Percentiles rank a stretch among this genome's conserved stretches.
Evolutionary conservation across 768 basidiomycete genomes (phyloP).

Genomic region (Lactifluus piperatus): DNA sequence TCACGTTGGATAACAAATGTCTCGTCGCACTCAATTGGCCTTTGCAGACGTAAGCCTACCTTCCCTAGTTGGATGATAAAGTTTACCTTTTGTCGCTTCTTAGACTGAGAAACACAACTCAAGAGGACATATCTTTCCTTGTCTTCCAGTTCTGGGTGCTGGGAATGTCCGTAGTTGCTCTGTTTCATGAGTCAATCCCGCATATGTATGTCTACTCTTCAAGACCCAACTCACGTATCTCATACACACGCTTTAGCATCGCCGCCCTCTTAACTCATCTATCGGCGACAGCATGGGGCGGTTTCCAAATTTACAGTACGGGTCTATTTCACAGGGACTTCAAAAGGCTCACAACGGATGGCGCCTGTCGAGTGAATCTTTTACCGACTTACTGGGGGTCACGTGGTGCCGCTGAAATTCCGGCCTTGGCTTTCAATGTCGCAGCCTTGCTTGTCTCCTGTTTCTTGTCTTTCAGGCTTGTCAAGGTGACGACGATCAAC

Average conservation of each 20-base stretch:
- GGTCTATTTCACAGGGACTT: constrained; percentile 49
- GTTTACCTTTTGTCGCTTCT: not conserved
- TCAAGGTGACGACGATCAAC: constrained; percentile 42
- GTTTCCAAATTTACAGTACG: constrained; percentile 56
- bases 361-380: constrained; percentile 52
- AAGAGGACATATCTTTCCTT: constrained; percentile 72
- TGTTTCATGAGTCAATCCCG: constrained; percentile 71
- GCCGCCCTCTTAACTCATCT: constrained; percentile 68
- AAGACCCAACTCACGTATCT: not conserved
- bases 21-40: constrained; percentile 63
- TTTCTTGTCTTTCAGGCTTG: constrained; percentile 63
- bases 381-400: constrained; percentile 58
- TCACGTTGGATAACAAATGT: constrained; percentile 40
- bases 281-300: constrained; percentile 65
- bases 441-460: constrained; percentile 50
- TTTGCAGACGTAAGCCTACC: constrained; percentile 45
- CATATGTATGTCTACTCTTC: constrained; percentile 40
- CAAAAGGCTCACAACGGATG: constrained; percentile 46
- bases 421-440: constrained; percentile 54
- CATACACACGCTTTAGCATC: constrained; percentile 27
- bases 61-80: constrained; percentile 7
- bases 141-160: constrained; percentile 75
- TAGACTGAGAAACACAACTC: constrained; percentile 63
- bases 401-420: constrained; percentile 52
- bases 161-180: constrained; percentile 65